Conservation (phyloP, 106 monocot species). For the Allium sativum region DNA sequence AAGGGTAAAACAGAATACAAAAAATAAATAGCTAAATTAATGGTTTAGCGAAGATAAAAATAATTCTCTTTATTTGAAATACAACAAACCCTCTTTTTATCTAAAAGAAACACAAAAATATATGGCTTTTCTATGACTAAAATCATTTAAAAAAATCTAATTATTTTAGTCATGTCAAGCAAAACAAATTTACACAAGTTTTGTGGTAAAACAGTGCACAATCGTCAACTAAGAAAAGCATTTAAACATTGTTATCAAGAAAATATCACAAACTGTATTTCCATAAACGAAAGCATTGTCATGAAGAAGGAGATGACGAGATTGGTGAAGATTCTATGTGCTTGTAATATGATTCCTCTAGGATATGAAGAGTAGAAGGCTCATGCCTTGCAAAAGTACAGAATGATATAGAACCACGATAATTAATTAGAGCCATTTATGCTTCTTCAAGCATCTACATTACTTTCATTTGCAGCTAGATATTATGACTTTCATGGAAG, state of each 20-base stretch:
- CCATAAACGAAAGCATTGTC: constrained; percentile 29
- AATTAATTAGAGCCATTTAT: constrained; percentile 56
- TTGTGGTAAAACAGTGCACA: constrained; percentile 34
- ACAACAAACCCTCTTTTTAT: too few relatives aligned
- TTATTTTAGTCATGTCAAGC: constrained; percentile 4
- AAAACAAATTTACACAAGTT: constrained; percentile 5
- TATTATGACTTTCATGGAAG: constrained; percentile 25
- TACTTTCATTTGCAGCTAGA: constrained; percentile 23
- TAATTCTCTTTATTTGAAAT: too few relatives aligned
- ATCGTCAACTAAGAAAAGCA: constrained; percentile 5
- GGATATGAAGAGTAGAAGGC: constrained; percentile 8
- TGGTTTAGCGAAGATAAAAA: too few relatives aligned
- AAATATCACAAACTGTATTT: constrained; percentile 12
- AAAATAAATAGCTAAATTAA: too few relatives aligned
- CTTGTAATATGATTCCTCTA: constrained; percentile 7
- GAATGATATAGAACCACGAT: constrained; percentile 64
- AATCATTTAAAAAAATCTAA: too few relatives aligned
- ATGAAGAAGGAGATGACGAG: constrained; percentile 9
- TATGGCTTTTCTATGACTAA: too few relatives aligned
- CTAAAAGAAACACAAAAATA: too few relatives aligned
- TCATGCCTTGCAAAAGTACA: constrained; percentile 53
- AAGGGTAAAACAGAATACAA: too few relatives aligned
- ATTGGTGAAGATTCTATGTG: constrained; percentile 34
- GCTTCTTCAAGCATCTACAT: constrained; percentile 27
- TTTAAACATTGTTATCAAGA: neutral